Conservation (phyloP, 2,329 filamentous ascomycete species). For the Calonectria crousiana region DNA sequence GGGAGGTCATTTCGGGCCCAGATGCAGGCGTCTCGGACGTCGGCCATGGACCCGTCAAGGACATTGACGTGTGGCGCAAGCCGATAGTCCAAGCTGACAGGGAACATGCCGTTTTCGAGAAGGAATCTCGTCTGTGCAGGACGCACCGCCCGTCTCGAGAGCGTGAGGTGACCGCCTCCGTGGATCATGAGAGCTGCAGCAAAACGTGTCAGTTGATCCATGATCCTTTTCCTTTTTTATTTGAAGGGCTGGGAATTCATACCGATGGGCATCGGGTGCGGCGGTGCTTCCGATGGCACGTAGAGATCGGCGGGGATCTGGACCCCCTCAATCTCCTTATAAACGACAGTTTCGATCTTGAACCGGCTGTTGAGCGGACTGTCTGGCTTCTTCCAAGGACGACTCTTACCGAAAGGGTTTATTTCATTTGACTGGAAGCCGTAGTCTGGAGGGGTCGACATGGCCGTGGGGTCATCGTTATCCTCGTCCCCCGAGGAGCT, state of each 20-base stretch:
- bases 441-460: constrained; percentile 20
- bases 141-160: constrained; percentile 23
- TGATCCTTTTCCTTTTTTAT: too few species aligned
- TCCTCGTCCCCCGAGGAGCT: constrained; percentile 9
- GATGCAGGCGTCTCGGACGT: constrained; percentile 22
- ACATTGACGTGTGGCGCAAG: constrained; percentile 28
- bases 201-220: background rate
- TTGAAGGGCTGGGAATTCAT: background rate
- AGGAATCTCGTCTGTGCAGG: constrained; percentile 20
- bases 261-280: constrained; percentile 26
- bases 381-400: constrained; percentile 16
- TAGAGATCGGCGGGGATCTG: constrained; percentile 31
- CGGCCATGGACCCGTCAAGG: constrained; percentile 26
- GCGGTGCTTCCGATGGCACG: constrained; percentile 19
- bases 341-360: constrained; percentile 30
- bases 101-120: constrained; percentile 24
- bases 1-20: constrained; percentile 22
- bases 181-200: constrained; percentile 29
- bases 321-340: constrained; percentile 31
- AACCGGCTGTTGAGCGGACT: constrained; percentile 16
- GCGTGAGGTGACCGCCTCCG: constrained; percentile 29
- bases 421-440: constrained; percentile 2
- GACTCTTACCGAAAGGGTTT: constrained; percentile 17
- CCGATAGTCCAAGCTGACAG: constrained; percentile 25
- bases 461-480: constrained; percentile 19